Evolutionary conservation across 768 basidiomycete genomes (phyloP), one percentile per base, ranked within the genome.

Genomic region (Boletales sp.): DNA sequence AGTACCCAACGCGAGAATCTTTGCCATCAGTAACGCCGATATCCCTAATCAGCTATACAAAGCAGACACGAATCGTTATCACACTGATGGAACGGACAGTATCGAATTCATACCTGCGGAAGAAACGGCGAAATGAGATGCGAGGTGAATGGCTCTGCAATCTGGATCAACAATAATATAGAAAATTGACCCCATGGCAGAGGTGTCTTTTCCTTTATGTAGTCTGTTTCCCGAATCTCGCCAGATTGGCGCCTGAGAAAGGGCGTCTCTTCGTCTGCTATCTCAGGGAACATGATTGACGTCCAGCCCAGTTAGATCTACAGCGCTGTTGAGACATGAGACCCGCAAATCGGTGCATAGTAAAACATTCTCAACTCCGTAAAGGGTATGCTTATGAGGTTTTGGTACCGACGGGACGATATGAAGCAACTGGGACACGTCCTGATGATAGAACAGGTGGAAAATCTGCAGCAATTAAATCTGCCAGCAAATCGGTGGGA

Each of bases 41-140:
- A 19, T 66, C 66, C 25, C 61, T 55, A 44, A 66, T 66, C 39
- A 68, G 11, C 66, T 66, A 49, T 12, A 39, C 10, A 10, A 42
- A 34, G 28, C 12, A 35, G 28, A 21, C 3, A 17, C n/a, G 9
- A 28, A 13, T 3, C 6, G 15, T 41, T 3, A 32, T 11, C 4
- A n/a, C 12, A 21, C 25, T 7, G 12, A 5, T 36, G 7, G 21
- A 31, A 35, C n/a, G 4, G 41, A 28, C 12, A 31, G 5, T 7
- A 8, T 48, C 8, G 14, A 59, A 39, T 4, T 43, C 76, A 30
- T 54, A 84, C 85, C 72, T 68, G 65, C 6, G 84, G 84, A 37
- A 82, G 77, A 60, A 88, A 89, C 0, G 88, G 88, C 41, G 80
- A 81, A 51, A 89, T 87, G 47, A 89, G 84, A 53, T 85, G 78